phyloP scores from a whole-genome alignment of 495 filamentous ascomycete genomes.

The Podospora bellae-mahoneyi region DNA sequence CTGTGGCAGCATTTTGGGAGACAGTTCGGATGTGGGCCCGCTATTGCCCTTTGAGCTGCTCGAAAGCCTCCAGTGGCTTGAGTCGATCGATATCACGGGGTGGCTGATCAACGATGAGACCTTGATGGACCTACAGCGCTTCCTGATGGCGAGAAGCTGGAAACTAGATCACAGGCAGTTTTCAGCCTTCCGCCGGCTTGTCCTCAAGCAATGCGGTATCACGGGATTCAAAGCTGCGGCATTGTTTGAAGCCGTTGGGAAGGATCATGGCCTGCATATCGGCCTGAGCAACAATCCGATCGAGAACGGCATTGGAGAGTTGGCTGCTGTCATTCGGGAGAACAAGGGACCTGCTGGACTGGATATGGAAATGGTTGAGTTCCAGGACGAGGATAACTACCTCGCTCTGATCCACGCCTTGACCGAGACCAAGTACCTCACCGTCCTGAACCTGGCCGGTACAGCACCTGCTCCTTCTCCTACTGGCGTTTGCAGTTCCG shows the following conservation, averaged over 20 bases:
- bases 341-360: constrained; percentile 66
- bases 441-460: constrained; percentile 81
- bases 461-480: constrained; percentile 79
- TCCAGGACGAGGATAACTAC: constrained; percentile 70
- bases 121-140: constrained; percentile 52
- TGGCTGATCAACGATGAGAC: constrained; percentile 60
- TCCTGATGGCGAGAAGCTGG: constrained; percentile 35
- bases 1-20: constrained; percentile 78
- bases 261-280: constrained; percentile 66
- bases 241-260: constrained; percentile 70
- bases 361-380: constrained; percentile 83
- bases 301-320: constrained; percentile 62
- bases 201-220: constrained; percentile 75
- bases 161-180: constrained; percentile 64
- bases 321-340: constrained; percentile 65
- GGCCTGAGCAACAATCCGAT: constrained; percentile 79
- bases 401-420: constrained; percentile 69
- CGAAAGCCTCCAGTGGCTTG: constrained; percentile 23
- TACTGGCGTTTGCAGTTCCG: constrained; percentile 44
- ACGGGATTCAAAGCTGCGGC: constrained; percentile 73
- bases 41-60: constrained; percentile 29
- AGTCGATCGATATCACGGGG: constrained; percentile 70
- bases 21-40: constrained; percentile 38
- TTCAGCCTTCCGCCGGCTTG: constrained; percentile 60
- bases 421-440: constrained; percentile 66